Percentiles rank a stretch among this genome's conserved stretches.
Conservation (phyloP, 208 protist species). For the Trypanosomatidae sp. region DNA sequence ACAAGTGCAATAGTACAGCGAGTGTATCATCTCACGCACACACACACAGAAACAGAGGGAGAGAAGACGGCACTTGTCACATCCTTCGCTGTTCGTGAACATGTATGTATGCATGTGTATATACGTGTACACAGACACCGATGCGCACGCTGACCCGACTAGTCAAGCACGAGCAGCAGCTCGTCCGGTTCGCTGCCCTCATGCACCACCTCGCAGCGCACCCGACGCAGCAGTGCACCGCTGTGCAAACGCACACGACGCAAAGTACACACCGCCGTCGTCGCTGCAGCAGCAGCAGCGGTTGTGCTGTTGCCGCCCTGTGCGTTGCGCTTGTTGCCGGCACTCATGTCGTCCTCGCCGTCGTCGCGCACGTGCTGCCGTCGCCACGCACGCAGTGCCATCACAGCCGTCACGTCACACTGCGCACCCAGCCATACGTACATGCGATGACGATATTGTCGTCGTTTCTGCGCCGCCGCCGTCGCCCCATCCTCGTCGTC, state of each 20-base stretch:
- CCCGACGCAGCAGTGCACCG: slow-evolving; percentile 7
- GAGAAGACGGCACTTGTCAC: too few species aligned
- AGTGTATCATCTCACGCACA: too few species aligned
- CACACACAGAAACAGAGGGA: slow-evolving; percentile 1
- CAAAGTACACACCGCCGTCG: not conserved
- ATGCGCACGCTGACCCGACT: not conserved
- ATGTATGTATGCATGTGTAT: not conserved
- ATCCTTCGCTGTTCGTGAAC: not conserved
- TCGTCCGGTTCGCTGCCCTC: slow-evolving; percentile 63
- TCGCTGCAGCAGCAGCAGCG: not conserved
- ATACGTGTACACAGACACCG: not conserved
- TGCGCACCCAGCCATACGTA: too few species aligned
- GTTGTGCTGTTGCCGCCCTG: not conserved
- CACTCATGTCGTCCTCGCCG: too few species aligned
- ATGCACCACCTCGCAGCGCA: slow-evolving; percentile 26
- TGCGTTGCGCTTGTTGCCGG: too few species aligned
- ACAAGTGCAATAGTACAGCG: too few species aligned
- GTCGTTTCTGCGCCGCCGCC: too few species aligned
- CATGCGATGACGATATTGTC: too few species aligned
- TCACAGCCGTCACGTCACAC: too few species aligned
- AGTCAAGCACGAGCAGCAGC: slow-evolving; percentile 24
- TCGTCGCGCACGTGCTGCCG: too few species aligned
- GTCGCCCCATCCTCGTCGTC: too few species aligned
- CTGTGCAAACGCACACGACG: not conserved
- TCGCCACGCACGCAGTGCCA: too few species aligned